These are phyloP conservation scores for Aspergillus tamarii DNA, from an alignment of 2,329 filamentous ascomycete species.

Conservation along the genomic window DNA sequence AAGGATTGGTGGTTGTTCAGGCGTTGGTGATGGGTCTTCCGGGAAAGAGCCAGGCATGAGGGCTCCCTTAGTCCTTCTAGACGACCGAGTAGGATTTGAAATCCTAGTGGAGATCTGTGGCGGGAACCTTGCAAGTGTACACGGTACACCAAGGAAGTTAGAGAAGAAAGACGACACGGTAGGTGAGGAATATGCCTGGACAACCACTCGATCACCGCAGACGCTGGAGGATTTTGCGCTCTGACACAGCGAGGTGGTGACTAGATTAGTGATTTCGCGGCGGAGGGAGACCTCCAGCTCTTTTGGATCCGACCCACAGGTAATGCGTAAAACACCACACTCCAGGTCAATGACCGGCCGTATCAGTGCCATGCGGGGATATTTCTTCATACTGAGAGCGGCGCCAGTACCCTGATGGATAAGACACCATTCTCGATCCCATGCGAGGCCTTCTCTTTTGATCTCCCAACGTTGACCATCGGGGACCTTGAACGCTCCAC, in stretches of 20 bases:
- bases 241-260: conserved; percentile 66
- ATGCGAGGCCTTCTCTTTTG: conserved; percentile 78
- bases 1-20: conserved; percentile 62
- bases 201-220: conserved; percentile 77
- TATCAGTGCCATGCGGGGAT: conserved; percentile 85
- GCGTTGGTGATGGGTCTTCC: conserved; percentile 47
- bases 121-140: conserved; percentile 82
- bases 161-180: conserved; percentile 78
- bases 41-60: conserved; percentile 60
- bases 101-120: conserved; percentile 66
- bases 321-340: conserved; percentile 65
- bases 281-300: conserved; percentile 42
- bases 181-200: conserved; percentile 69
- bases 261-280: conserved; percentile 45
- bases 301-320: conserved; percentile 33
- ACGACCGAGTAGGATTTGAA: conserved; percentile 26
- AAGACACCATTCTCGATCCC: conserved; percentile 97
- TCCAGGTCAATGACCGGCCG: conserved; percentile 74
- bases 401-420: conserved; percentile 83
- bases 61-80: conserved; percentile 25
- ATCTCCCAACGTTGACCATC: conserved; percentile 71
- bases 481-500: conserved; percentile 76
- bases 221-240: conserved; percentile 64
- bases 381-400: conserved; percentile 84
- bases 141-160: conserved; percentile 72